Evolutionary conservation across 2,329 filamentous ascomycete genomes (phyloP), one percentile per base, ranked within the genome.

Genomic region (Xylariaceae sp.): DNA sequence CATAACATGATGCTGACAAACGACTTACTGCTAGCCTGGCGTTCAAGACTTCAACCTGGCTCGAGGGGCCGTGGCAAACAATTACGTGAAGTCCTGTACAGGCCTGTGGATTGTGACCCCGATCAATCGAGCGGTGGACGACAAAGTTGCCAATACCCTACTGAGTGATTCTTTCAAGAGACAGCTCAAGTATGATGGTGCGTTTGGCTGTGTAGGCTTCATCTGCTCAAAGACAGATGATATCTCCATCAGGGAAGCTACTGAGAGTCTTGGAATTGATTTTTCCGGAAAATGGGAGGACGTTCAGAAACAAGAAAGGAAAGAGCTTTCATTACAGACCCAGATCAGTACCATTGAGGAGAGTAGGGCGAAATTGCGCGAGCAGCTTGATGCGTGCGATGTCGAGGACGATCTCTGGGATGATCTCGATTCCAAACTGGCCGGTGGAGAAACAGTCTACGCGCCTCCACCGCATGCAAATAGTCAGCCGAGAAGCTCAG

Each of bases 71-170:
- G 78, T 83, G 35, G 78, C 79, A 2, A 72, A 76, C 47, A 70
- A 71, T 0, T 84, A 83, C 59, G 76, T 82, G 71, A 80, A 83
- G 61, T 74, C 78, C 58, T 83, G 80, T 58, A 80, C 77, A 0
- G 76, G 77, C 0, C 65, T 84, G 0, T 85, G 80, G 79, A 80
- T 85, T 56, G 77, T 83, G n/a, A 79, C 81, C 1, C 80, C 80
- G 0, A 84, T 85, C 54, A 83, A 73, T 51, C 74, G 81, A 30
- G 81, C 81, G 6, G 80, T 84, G 0, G 78, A 84, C 60, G 80
- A 85, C 58, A 83, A 84, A 62, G 76, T 79, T 8, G 81, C 82
- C 0, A 80, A 81, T 55, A 74, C 71, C 1, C 68, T 85, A 2
- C 72, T 85, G 2, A 79, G 80, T 0, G 73, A 81, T 39, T 73